Evolutionary conservation across 2,329 filamentous ascomycete species (phyloP).

Genomic region (Aspergillus vadensis): DNA sequence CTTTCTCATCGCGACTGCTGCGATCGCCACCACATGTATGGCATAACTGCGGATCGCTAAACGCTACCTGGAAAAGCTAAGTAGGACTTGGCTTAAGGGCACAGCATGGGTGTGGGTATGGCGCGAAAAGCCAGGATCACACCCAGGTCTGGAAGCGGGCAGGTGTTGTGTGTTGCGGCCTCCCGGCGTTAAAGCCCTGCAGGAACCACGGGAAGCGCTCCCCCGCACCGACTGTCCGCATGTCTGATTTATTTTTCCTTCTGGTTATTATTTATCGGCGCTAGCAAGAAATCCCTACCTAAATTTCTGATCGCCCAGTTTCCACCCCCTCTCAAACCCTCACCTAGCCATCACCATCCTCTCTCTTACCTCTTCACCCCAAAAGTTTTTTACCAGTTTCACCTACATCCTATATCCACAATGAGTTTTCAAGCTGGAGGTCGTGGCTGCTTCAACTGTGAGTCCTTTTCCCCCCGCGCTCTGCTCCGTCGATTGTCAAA

Average conservation of each 20-base stretch:
- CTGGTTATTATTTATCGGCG: constrained; percentile 20
- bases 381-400: constrained; percentile 6
- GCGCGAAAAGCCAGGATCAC: background rate
- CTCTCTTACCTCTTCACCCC: background rate
- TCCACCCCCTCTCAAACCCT: constrained; percentile 5
- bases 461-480: constrained; percentile 32
- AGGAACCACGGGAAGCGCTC: constrained; percentile 19
- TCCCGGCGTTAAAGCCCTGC: constrained; percentile 15
- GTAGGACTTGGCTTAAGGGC: no score
- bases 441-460: constrained; percentile 63
- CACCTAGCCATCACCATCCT: background rate
- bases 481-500: constrained; percentile 7
- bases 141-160: background rate
- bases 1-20: background rate
- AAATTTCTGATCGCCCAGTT: constrained; percentile 21
- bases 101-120: background rate
- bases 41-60: background rate
- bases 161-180: constrained; percentile 1
- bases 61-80: background rate
- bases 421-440: constrained; percentile 55
- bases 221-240: constrained; percentile 22
- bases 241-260: constrained; percentile 15
- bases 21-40: background rate
- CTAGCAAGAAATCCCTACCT: constrained; percentile 18
- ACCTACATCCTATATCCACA: constrained; percentile 23